Percentiles rank a stretch among this genome's conserved stretches.
These are phyloP conservation scores for Diaporthe destruens DNA, from an alignment of 2,329 filamentous ascomycete genomes.

Conservation along the genomic window DNA sequence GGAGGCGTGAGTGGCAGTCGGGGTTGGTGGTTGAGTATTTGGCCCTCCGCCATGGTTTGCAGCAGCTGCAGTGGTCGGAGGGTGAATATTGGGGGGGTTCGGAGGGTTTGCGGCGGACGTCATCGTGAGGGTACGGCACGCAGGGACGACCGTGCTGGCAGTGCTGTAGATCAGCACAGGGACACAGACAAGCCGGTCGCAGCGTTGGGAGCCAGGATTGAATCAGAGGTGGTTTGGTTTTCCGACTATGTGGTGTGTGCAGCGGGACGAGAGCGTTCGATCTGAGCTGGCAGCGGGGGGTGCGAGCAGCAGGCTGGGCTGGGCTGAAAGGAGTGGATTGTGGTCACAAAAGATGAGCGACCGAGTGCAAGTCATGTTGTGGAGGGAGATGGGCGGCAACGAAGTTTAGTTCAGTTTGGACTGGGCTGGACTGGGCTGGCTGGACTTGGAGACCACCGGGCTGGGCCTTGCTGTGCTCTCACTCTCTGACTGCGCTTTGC, in stretches of 20 bases:
- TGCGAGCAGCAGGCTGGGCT: constrained; percentile 28
- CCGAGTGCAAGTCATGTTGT: constrained; percentile 31
- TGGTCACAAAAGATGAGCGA: constrained; percentile 37
- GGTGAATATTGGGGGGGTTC: constrained; percentile 37
- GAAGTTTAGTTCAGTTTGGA: constrained; percentile 19
- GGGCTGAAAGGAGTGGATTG: constrained; percentile 31
- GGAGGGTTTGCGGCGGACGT: constrained; percentile 41
- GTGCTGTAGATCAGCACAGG: constrained; percentile 32
- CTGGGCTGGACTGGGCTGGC: constrained; percentile 13
- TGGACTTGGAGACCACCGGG: too few species aligned
- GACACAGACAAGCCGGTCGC: constrained; percentile 31
- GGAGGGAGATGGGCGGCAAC: constrained; percentile 27
- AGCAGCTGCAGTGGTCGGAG: constrained; percentile 32
- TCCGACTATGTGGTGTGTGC: not conserved
- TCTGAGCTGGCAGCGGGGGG: constrained; percentile 12
- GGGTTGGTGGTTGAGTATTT: constrained; percentile 36
- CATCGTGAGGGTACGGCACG: constrained; percentile 42
- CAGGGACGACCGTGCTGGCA: constrained; percentile 38
- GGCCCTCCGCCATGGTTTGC: constrained; percentile 29
- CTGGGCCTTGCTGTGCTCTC: not conserved
- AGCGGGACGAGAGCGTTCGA: constrained; percentile 9
- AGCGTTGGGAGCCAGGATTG: constrained; percentile 18
- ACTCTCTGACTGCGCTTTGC: too few species aligned
- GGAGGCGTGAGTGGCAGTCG: constrained; percentile 66
- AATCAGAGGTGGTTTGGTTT: constrained; percentile 17